A percentile compares a stretch with the other conserved stretches of the same genome.
Evolutionary conservation across 176 grass and related monocot genomes (phyloP).

Genomic region (Eragrostis curvula): DNA sequence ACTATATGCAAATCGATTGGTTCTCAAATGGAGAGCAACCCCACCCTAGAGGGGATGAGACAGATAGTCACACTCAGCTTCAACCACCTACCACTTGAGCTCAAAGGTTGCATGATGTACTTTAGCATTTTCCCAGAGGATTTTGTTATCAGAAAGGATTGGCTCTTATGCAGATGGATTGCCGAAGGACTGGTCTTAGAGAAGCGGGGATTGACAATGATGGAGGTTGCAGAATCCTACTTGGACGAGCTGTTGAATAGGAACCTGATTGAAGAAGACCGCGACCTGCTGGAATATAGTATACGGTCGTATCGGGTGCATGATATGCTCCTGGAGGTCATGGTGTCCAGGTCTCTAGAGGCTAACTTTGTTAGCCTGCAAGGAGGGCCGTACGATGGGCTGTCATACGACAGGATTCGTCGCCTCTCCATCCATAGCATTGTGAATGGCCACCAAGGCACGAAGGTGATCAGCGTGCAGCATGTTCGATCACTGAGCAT

Average conservation of each 20-base stretch:
- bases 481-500: conserved; percentile 3
- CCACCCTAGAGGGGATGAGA: conserved; percentile 11
- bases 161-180: not conserved
- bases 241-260: conserved; percentile 2
- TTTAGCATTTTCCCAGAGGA: conserved; percentile 28
- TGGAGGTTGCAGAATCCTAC: conserved; percentile 24
- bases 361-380: conserved; percentile 11
- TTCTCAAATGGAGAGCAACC: conserved; percentile 8
- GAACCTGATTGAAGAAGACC: not conserved
- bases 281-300: not conserved
- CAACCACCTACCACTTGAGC: conserved; percentile 2
- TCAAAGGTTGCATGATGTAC: conserved; percentile 28
- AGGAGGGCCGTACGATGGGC: not conserved
- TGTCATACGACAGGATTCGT: not conserved
- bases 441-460: accelerated
- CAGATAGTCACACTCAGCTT: conserved; percentile 4
- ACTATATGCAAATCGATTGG: not conserved
- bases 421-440: conserved; percentile 4
- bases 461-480: not conserved
- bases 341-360: not conserved
- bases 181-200: not conserved
- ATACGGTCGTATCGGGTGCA: not conserved
- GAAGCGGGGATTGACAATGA: not conserved
- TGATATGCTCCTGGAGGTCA: conserved; percentile 6
- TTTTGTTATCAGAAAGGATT: not conserved